Percentiles rank a stretch among this genome's conserved stretches.
phyloP scores from a whole-genome alignment of 371 early-diverging fungal species.

The Haplosporangium sp. region DNA sequence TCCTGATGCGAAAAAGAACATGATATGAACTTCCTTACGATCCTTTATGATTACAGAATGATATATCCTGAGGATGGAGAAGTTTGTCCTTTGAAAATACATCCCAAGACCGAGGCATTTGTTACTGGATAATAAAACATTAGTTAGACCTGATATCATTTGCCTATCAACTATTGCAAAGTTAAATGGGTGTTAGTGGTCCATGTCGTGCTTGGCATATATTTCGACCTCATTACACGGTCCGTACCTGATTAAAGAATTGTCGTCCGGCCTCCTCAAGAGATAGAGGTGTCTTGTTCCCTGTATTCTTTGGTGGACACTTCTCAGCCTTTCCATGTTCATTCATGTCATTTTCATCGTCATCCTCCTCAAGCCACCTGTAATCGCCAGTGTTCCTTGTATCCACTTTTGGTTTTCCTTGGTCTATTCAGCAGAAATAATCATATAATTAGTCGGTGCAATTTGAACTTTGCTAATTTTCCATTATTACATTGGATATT shows the following conservation, averaged over 20 bases:
- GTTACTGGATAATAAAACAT: neutral
- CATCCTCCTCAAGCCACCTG: constrained; percentile 42
- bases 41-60: too few relatives aligned
- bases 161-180: constrained; percentile 15
- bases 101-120: neutral
- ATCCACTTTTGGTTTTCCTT: constrained; percentile 6
- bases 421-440: neutral
- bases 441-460: neutral
- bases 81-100: neutral
- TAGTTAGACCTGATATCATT: neutral
- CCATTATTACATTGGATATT: neutral
- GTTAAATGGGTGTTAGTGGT: neutral
- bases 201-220: neutral
- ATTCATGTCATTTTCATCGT: neutral
- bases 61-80: neutral
- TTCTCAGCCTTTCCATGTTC: neutral
- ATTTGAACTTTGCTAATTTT: neutral
- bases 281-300: constrained; percentile 2
- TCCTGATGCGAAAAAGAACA: neutral
- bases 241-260: constrained; percentile 33
- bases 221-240: neutral
- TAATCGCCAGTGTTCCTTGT: constrained; percentile 27
- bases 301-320: neutral
- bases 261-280: constrained; percentile 31
- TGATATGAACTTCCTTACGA: too few relatives aligned